Evolutionary conservation across 176 grass and related monocot species (phyloP).

Genomic region (barley (Hordeum vulgare)): DNA sequence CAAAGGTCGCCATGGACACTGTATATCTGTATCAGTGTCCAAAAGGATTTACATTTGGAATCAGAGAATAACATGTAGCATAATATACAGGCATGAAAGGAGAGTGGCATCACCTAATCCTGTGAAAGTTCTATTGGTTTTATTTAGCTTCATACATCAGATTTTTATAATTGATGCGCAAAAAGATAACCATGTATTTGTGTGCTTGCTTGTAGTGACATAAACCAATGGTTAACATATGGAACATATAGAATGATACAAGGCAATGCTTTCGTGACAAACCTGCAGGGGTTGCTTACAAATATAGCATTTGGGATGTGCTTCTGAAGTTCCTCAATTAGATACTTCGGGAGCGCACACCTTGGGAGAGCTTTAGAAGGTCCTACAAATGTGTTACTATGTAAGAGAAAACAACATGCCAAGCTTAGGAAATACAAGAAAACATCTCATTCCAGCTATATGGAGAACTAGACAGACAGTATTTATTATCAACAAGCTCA

Average conservation of each 20-base stretch:
- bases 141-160: background rate
- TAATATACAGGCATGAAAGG: background rate
- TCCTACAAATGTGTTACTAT: constrained; percentile 40
- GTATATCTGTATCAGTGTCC: background rate
- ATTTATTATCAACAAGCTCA: constrained; percentile 3
- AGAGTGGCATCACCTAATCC: background rate
- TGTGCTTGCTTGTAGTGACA: background rate
- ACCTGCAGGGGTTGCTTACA: constrained; percentile 96
- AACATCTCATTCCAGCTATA: background rate
- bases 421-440: constrained; percentile 1
- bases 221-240: background rate
- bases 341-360: constrained; percentile 85
- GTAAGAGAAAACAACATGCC: background rate
- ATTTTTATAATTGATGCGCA: background rate
- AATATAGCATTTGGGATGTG: constrained; percentile 93
- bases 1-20: background rate
- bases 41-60: background rate
- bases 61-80: background rate
- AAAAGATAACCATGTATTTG: background rate
- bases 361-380: constrained; percentile 92
- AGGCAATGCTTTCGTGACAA: constrained; percentile 15
- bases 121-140: background rate
- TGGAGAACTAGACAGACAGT: background rate
- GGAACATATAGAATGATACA: background rate
- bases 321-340: constrained; percentile 83